A percentile compares a stretch with the other conserved stretches of the same genome.
Evolutionary conservation across 768 basidiomycete species (phyloP).

Genomic region (Lentinula boryana): DNA sequence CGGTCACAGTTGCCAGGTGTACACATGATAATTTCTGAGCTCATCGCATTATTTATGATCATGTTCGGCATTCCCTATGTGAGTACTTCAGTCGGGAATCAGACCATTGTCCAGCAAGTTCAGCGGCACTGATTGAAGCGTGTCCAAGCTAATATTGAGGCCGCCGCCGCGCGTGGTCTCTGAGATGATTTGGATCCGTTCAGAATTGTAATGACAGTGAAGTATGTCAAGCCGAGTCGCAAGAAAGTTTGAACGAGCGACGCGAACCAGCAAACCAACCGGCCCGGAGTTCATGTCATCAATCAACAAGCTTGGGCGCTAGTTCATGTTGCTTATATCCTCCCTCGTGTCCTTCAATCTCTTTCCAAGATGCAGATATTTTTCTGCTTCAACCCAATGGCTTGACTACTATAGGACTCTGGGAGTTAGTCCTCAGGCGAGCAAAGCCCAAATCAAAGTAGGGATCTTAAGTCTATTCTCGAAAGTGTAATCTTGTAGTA

Average conservation of each 20-base stretch:
- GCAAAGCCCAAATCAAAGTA: constrained; percentile 40
- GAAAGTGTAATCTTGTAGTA: background rate
- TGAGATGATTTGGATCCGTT: background rate
- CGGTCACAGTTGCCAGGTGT: too few species aligned
- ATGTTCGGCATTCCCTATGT: too few species aligned
- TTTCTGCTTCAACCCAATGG: constrained; percentile 18
- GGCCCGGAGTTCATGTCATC: background rate
- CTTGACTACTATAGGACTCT: constrained; percentile 34
- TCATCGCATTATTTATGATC: background rate
- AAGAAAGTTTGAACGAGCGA: too few species aligned
- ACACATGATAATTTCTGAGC: background rate
- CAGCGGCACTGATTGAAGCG: too few species aligned
- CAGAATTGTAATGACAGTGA: background rate
- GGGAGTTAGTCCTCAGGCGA: constrained; percentile 29
- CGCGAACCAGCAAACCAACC: background rate
- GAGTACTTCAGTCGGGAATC: too few species aligned
- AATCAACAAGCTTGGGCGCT: background rate
- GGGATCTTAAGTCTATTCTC: background rate
- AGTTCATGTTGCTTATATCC: background rate
- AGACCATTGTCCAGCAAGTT: too few species aligned
- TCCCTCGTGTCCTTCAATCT: background rate
- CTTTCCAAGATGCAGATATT: constrained; percentile 7
- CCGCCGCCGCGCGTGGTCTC: background rate
- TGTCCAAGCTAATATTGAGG: background rate
- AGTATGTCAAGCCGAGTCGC: background rate